Conservation (phyloP, 208 protist genomes). For the Vickermania ingenoplastis region DNA sequence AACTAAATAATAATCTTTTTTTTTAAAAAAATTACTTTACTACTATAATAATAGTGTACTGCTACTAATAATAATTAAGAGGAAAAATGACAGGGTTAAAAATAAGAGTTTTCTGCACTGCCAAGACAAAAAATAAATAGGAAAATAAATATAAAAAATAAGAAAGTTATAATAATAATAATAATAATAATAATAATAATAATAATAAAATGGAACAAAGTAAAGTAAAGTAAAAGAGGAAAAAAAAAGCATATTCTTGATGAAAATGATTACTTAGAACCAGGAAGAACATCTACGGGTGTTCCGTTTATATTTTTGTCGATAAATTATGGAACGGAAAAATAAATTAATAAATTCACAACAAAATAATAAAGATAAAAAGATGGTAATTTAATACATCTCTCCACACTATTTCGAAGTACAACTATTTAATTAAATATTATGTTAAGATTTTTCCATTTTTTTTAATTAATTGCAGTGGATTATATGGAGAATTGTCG, state of each 20-base stretch:
- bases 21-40: no score
- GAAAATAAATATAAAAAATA: conserved; percentile 2
- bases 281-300: not conserved
- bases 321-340: no score
- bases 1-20: no score
- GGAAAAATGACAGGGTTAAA: no score
- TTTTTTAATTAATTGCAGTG: not conserved
- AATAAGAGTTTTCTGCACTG: no score
- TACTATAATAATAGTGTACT: no score
- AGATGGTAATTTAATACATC: not conserved
- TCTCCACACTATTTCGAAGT: not conserved
- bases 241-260: conserved; percentile 9
- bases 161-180: not conserved
- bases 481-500: not conserved
- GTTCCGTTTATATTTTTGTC: not conserved
- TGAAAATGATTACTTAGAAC: not conserved
- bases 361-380: not conserved
- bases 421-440: conserved; percentile 5
- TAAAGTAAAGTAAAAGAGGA: not conserved
- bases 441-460: conserved; percentile 2
- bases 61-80: no score
- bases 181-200: conserved; percentile 2
- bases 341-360: conserved; percentile 7
- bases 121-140: no score
- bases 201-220: not conserved